Evolutionary conservation across 108 stramenopile genomes (phyloP), one percentile per base, ranked within the genome.

Genomic region (Conticribra guillardii): DNA sequence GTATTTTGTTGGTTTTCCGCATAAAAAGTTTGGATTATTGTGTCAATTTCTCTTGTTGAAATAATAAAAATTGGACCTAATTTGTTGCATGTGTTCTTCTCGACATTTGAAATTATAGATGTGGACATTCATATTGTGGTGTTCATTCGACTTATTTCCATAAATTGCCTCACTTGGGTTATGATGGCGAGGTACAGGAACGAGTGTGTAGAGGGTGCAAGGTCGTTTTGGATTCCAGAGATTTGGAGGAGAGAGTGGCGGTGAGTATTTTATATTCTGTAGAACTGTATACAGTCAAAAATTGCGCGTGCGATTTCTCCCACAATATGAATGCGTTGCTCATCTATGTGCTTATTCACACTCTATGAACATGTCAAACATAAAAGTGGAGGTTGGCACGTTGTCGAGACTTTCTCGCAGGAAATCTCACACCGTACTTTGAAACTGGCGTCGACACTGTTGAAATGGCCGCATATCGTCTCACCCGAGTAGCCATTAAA

Each of bases 181-280:
- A 91, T 70, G 80, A 88, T 49, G 81, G 83, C n/a, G 79, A 87
- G 33, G 84, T 94, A 23, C 79, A 92, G 4, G 92, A 91, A 75
- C 80, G 96, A 54, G 96, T 97, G 22, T 97, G 96, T 46, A 79
- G 74, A 54, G 27, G 41, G 18, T 97, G 96, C 69, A 97, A 96
- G 54, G 62, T 64, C 19, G 55, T 73, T 19, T 71, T 97, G 57
- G 74, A 85, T 62, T 85, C 83, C 8, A 88, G 90, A 55, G 87
- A 90, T 71, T 62, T 94, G 21, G 86, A 89, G 46, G 94, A 96
- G 54, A 87, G 96, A 50, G 84, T 97, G 44, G 84, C 86, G 18
- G 74, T 74, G 32, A 67, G 74, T 67, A 23, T 15, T 9, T 4
- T 34, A 44, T 7, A 1, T 11, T 63, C 27, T 14, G 11, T n/a